phyloP scores from a whole-genome alignment of 305 asterid genomes.

The Fraxinus platypoda region DNA sequence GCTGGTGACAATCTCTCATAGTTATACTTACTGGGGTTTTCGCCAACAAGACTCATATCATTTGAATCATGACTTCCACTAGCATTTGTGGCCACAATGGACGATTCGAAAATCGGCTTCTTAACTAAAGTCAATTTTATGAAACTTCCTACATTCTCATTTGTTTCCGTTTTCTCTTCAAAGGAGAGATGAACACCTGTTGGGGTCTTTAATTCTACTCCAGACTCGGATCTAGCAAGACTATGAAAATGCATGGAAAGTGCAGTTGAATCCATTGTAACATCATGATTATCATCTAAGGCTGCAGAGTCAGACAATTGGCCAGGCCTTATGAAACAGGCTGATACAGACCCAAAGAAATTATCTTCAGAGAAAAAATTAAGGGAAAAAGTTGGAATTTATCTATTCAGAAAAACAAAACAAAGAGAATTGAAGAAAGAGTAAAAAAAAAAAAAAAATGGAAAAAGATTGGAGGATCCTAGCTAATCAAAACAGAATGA shows the following conservation, averaged over 20 bases:
- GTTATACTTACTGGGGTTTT: slow-evolving; percentile 57
- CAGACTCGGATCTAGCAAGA: slow-evolving; percentile 80
- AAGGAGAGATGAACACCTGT: slow-evolving; percentile 48
- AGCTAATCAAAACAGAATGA: slow-evolving; percentile 14
- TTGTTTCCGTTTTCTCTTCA: slow-evolving; percentile 75
- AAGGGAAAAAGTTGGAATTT: slow-evolving; percentile 13
- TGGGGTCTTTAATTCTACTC: slow-evolving; percentile 72
- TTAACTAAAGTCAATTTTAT: slow-evolving; percentile 57
- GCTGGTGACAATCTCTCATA: slow-evolving; percentile 67
- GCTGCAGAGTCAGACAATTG: slow-evolving; percentile 74
- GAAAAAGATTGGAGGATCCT: not conserved
- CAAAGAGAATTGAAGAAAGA: not conserved
- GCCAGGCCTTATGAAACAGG: slow-evolving; percentile 80
- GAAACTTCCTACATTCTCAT: slow-evolving; percentile 48
- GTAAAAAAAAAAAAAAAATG: not conserved
- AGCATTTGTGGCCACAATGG: slow-evolving; percentile 36
- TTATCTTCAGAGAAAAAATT: slow-evolving; percentile 58
- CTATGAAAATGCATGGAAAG: slow-evolving; percentile 92
- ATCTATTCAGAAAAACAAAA: slow-evolving; percentile 3
- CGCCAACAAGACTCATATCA: slow-evolving; percentile 88
- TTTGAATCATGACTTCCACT: slow-evolving; percentile 53
- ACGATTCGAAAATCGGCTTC: slow-evolving; percentile 34
- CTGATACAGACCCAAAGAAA: slow-evolving; percentile 91
- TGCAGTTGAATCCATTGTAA: slow-evolving; percentile 96
- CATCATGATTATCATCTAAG: slow-evolving; percentile 74